A percentile compares a stretch with the other conserved stretches of the same genome.
These are phyloP conservation scores for Nannochloropsis oceanica DNA, from an alignment of 108 stramenopile genomes.

Conservation along the genomic window DNA sequence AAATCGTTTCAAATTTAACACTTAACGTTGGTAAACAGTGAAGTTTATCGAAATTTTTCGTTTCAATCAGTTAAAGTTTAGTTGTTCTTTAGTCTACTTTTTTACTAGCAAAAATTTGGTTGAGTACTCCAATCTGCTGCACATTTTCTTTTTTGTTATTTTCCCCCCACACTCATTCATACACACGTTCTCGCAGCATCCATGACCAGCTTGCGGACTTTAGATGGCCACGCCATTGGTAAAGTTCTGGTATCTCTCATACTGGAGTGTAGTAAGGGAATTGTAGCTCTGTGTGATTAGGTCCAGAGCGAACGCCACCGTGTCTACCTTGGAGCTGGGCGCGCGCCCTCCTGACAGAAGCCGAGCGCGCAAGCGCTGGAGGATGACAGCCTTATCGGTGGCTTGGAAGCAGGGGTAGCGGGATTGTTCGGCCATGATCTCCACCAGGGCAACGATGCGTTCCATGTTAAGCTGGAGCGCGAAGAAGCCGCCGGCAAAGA, in stretches of 20 bases:
- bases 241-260: conserved; percentile 83
- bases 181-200: not conserved
- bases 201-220: not conserved
- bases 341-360: conserved; percentile 49
- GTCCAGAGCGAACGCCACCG: conserved; percentile 68
- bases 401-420: conserved; percentile 84
- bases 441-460: conserved; percentile 64
- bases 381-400: conserved; percentile 49
- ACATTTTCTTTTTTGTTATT: not conserved
- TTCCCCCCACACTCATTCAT: not conserved
- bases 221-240: conserved; percentile 34
- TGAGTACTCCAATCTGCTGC: not conserved
- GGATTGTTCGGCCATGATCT: conserved; percentile 66
- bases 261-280: conserved; percentile 72
- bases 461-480: conserved; percentile 73
- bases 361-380: not conserved
- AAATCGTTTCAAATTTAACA: not conserved
- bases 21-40: not conserved
- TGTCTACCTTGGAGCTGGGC: conserved; percentile 66
- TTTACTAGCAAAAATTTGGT: not conserved
- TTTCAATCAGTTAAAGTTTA: not conserved
- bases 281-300: conserved; percentile 63
- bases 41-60: not conserved
- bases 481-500: conserved; percentile 84
- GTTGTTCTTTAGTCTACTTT: not conserved